Conservation (phyloP, 352 stramenopile genomes). For the Achlya hypogyna region DNA sequence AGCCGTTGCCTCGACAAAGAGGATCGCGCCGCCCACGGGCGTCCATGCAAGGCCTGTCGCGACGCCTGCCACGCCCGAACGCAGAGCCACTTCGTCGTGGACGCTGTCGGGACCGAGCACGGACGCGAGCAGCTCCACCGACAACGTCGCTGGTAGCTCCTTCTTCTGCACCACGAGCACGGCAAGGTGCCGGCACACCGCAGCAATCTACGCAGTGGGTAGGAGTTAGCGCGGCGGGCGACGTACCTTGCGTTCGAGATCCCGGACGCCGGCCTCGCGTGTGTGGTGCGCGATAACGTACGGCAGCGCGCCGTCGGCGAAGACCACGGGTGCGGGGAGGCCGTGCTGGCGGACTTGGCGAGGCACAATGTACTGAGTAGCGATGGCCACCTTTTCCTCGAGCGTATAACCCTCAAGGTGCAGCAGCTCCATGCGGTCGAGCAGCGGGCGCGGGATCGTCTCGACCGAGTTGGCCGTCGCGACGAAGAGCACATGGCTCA, state of each 20-base stretch:
- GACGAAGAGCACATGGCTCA: conserved; percentile 78
- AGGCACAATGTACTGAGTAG: conserved; percentile 61
- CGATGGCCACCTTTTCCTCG: conserved; percentile 78
- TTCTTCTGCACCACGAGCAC: conserved; percentile 58
- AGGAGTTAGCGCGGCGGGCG: background rate
- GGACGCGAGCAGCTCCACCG: conserved; percentile 41
- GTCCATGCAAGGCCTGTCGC: conserved; percentile 82
- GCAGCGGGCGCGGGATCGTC: conserved; percentile 60
- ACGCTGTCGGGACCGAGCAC: conserved; percentile 61
- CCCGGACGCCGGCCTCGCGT: conserved; percentile 77
- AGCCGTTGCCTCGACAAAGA: conserved; percentile 81
- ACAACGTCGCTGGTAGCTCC: conserved; percentile 28
- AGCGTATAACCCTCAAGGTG: conserved; percentile 73
- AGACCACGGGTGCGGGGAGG: conserved; percentile 29
- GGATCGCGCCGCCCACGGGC: conserved; percentile 59
- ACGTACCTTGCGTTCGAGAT: conserved; percentile 55
- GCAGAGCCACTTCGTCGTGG: conserved; percentile 65
- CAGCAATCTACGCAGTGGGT: conserved; percentile 29
- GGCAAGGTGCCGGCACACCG: conserved; percentile 63
- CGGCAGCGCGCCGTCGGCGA: conserved; percentile 42
- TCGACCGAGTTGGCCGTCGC: conserved; percentile 79
- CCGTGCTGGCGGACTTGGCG: conserved; percentile 71
- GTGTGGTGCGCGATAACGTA: conserved; percentile 78
- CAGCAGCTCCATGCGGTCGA: conserved; percentile 82
- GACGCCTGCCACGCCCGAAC: conserved; percentile 52